Base-by-base conservation (phyloP, 1,139 yeast genomes). In the Pichia sp. region DNA sequence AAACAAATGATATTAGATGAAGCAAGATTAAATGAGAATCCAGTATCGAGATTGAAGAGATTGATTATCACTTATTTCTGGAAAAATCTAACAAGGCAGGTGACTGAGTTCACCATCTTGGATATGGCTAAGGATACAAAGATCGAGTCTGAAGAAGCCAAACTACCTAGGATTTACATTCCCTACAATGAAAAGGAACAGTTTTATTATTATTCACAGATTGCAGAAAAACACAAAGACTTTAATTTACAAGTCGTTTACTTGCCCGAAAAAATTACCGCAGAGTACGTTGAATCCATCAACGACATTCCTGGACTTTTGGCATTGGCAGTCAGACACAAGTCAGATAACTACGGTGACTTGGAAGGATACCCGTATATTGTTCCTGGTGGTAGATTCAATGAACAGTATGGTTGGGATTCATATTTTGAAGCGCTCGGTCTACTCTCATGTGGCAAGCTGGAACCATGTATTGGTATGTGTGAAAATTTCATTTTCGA, bases 321-420 rank as follows among this genome's bases (percentile, higher is more conserved):
- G 40, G 85, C 96, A 0, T 65, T 91, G 33, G 94, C 91, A 3
- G 74, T 86, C 66, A 37, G 39, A 15, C 63, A 63, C 38, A 66
- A 62, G 15, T 42, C 53, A 7, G 46, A 45, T 13, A 33, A 35
- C 21, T 49, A 49, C 34, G 55, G 43, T 10, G 56, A 54, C 44
- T 58, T 84, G 34, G 64, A 72, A 29, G 85, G 86, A 22, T 79
- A 74, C 52, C 96, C 96, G 0, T 91, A 88, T 56, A 84, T 86
- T 17, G 98, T 91, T 10, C 98, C 98, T 1, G 98, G 98, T 13
- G 98, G 98, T 16, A 67, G 98, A 45, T 91, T 91, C 60, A 93
- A 93, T 59, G 98, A 91, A 60, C 70, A 87, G 38, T 91, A 91
- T 53, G 98, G 98, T 8, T 91, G 98, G 98, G 98, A 91, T 58